These are phyloP conservation scores for Volutella citrinella DNA, from an alignment of 2,329 filamentous ascomycete species.

Conservation along the genomic window DNA sequence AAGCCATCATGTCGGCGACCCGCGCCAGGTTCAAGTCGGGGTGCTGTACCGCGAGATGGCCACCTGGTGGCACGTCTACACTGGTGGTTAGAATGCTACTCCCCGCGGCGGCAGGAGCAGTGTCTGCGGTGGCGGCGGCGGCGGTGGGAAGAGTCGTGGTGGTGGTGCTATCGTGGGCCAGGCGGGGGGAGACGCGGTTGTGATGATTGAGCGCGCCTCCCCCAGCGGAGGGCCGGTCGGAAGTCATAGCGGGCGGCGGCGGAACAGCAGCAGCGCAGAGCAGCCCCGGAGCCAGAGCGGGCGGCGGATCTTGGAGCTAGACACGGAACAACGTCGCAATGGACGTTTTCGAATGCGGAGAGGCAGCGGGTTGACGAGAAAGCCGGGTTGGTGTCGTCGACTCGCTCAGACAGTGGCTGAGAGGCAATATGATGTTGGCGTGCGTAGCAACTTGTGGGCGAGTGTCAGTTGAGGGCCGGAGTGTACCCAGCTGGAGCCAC, in stretches of 20 bases:
- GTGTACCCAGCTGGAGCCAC: too few species aligned
- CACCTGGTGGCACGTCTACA: slow-evolving; percentile 20
- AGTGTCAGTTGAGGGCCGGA: too few species aligned
- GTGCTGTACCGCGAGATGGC: slow-evolving; percentile 24
- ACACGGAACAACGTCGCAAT: too few species aligned
- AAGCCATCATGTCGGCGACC: slow-evolving; percentile 19
- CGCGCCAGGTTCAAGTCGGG: slow-evolving; percentile 23
- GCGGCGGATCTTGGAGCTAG: not conserved
- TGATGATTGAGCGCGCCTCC: slow-evolving; percentile 19
- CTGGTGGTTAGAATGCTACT: too few species aligned
- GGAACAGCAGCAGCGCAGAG: slow-evolving; percentile 7
- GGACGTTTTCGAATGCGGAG: too few species aligned
- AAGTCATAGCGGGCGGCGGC: slow-evolving; percentile 16
- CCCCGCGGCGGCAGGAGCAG: slow-evolving; percentile 14
- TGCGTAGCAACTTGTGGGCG: too few species aligned
- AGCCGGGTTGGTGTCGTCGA: too few species aligned
- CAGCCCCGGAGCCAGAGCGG: slow-evolving; percentile 2
- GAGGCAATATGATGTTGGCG: too few species aligned
- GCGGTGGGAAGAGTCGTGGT: slow-evolving; percentile 9
- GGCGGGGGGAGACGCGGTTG: slow-evolving; percentile 17
- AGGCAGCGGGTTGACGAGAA: too few species aligned
- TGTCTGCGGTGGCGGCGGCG: slow-evolving; percentile 12
- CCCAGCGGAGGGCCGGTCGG: slow-evolving; percentile 18
- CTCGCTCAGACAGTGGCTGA: too few species aligned
- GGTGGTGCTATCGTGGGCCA: slow-evolving; percentile 12